Evolutionary conservation across 2,329 filamentous ascomycete species (phyloP).

Genomic region (Harringtonia aguacate): DNA sequence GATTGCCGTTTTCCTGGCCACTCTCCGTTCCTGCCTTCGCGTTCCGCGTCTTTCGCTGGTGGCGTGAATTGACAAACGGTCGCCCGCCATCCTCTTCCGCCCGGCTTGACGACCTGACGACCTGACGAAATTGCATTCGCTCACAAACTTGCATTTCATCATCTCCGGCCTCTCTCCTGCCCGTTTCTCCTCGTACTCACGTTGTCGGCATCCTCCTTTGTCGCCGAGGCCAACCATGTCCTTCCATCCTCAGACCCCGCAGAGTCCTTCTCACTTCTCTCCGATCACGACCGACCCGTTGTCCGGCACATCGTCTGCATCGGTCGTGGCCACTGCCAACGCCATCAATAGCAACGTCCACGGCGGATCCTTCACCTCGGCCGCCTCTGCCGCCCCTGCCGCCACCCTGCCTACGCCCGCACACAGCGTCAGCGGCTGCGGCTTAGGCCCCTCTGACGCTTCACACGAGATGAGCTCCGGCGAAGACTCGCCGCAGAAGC

Average conservation of each 20-base stretch:
- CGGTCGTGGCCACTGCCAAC: constrained; percentile 5
- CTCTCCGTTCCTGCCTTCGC: background rate
- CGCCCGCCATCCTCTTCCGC: background rate
- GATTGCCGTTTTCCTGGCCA: background rate
- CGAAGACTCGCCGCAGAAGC: constrained; percentile 48
- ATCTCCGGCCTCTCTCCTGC: constrained; percentile 17
- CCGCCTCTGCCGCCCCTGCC: constrained; percentile 34
- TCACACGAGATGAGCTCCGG: constrained; percentile 31
- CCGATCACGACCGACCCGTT: constrained; percentile 41
- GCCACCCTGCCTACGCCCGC: constrained; percentile 48
- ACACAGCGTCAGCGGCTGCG: constrained; percentile 50
- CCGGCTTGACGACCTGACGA: too few species aligned
- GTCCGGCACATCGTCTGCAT: constrained; percentile 19
- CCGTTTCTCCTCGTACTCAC: background rate
- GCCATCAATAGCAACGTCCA: constrained; percentile 29
- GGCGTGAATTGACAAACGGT: too few species aligned
- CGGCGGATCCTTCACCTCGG: constrained; percentile 34
- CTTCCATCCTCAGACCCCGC: constrained; percentile 57
- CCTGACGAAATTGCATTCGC: too few species aligned
- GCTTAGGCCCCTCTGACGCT: constrained; percentile 28
- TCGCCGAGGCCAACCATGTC: constrained; percentile 46
- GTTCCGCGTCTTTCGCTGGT: background rate
- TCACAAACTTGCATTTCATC: constrained; percentile 9
- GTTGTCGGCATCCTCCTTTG: too few species aligned
- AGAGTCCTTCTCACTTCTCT: constrained; percentile 54